A percentile compares a stretch with the other conserved stretches of the same genome.
phyloP scores from a whole-genome alignment of 257 asterid species.

The Gentiana dahurica region DNA sequence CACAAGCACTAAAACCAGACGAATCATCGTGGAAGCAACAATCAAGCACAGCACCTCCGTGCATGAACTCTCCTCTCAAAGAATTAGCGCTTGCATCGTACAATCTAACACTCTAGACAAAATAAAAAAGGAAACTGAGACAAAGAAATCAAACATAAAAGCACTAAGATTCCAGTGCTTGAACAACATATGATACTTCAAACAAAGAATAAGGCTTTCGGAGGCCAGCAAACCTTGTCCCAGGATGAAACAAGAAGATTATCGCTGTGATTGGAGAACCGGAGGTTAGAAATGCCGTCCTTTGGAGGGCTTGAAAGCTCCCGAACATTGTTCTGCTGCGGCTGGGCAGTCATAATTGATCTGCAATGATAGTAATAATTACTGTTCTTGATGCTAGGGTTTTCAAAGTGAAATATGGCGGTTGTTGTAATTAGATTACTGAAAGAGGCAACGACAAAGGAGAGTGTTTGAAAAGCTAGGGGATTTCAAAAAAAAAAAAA shows the following conservation, averaged over 20 bases:
- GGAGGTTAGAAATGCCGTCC: conserved; percentile 74
- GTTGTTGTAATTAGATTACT: too few species aligned
- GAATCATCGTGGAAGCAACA: conserved; percentile 93
- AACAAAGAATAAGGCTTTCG: neutral
- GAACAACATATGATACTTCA: neutral
- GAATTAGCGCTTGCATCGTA: conserved; percentile 88
- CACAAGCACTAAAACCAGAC: conserved; percentile 82
- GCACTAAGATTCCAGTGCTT: neutral
- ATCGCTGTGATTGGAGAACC: conserved; percentile 80
- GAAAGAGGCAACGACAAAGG: too few species aligned
- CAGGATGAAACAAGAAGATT: conserved; percentile 80
- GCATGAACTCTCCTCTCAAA: conserved; percentile 73
- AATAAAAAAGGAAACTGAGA: neutral
- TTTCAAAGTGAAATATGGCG: too few species aligned
- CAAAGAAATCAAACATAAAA: neutral
- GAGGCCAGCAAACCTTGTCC: conserved; percentile 51
- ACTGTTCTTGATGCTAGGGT: too few species aligned
- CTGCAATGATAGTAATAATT: too few species aligned
- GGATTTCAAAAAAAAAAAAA: too few species aligned
- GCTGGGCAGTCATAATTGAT: conserved; percentile 46
- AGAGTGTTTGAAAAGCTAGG: too few species aligned
- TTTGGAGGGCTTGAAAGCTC: conserved; percentile 56
- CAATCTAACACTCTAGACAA: conserved; percentile 53
- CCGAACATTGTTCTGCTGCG: conserved; percentile 35
- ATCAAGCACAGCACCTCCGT: conserved; percentile 77